Evolutionary conservation across 805 yeast genomes (phyloP).

Genomic region (Wickerhamomyces bisporus): DNA sequence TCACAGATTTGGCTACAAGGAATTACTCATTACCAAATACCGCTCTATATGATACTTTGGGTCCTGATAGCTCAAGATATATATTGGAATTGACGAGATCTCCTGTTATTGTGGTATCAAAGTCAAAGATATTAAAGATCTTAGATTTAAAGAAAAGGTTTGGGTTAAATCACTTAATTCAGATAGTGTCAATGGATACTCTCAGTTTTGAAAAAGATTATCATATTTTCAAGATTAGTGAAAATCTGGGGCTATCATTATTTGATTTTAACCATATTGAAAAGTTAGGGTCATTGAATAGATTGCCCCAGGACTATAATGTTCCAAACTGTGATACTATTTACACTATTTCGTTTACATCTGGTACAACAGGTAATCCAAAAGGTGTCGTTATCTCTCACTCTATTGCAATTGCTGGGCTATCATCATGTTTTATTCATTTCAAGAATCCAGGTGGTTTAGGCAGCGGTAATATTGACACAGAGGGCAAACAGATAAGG

Average conservation of each 20-base stretch:
- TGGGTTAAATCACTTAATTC: constrained; percentile 29
- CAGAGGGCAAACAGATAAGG: constrained; percentile 22
- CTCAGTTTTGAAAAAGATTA: constrained; percentile 24
- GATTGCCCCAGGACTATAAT: constrained; percentile 23
- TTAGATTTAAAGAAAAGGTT: constrained; percentile 34
- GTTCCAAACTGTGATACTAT: constrained; percentile 34
- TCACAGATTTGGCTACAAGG: constrained; percentile 52
- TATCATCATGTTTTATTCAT: constrained; percentile 21
- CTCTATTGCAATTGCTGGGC: constrained; percentile 36
- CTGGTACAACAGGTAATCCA: constrained; percentile 65
- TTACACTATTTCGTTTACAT: constrained; percentile 56
- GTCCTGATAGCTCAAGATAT: constrained; percentile 46
- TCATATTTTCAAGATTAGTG: constrained; percentile 17
- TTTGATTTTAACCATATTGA: constrained; percentile 29
- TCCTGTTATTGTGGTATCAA: constrained; percentile 45
- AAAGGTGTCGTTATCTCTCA: constrained; percentile 55
- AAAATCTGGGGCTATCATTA: constrained; percentile 28
- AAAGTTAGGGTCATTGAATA: constrained; percentile 30
- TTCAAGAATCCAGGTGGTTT: constrained; percentile 6
- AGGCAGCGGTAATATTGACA: constrained; percentile 10
- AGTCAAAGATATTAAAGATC: constrained; percentile 37
- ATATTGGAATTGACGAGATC: constrained; percentile 46
- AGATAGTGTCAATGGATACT: constrained; percentile 44
- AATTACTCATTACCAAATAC: constrained; percentile 36
- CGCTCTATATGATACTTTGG: constrained; percentile 40